These are phyloP conservation scores for Wickerhamiella azymoides DNA, from an alignment of 805 yeast species.

Conservation along the genomic window DNA sequence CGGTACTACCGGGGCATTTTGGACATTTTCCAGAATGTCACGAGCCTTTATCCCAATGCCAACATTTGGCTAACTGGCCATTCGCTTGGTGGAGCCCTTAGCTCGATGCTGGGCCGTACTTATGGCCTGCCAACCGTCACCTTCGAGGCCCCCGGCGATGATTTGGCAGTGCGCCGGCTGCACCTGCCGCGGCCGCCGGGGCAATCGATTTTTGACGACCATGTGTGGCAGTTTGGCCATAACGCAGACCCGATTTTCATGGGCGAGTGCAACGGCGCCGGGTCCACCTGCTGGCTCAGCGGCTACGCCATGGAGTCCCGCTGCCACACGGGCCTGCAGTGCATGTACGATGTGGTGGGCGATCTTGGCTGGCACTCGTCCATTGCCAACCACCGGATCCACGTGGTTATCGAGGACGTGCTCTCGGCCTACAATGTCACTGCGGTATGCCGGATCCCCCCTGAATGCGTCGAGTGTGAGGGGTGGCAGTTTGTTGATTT, in stretches of 20 bases:
- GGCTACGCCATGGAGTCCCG: conserved; percentile 97
- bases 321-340: conserved; percentile 81
- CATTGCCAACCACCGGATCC: conserved; percentile 76
- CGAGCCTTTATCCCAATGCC: conserved; percentile 48
- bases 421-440: conserved; percentile 59
- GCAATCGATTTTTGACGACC: conserved; percentile 57
- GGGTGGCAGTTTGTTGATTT: conserved; percentile 61
- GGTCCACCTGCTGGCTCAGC: conserved; percentile 74
- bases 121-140: conserved; percentile 82
- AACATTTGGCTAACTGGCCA: conserved; percentile 90
- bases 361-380: conserved; percentile 89
- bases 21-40: conserved; percentile 63
- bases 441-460: conserved; percentile 53
- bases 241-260: conserved; percentile 93
- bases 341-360: conserved; percentile 77
- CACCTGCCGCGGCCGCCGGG: conserved; percentile 94
- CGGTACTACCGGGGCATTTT: conserved; percentile 69
- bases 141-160: conserved; percentile 88
- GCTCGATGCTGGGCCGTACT: conserved; percentile 72
- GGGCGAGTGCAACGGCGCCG: conserved; percentile 94
- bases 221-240: conserved; percentile 90
- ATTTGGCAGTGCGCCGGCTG: conserved; percentile 64
- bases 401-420: conserved; percentile 75
- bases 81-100: conserved; percentile 82
- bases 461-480: conserved; percentile 76